Conservation (phyloP, 176 grass and related monocot species). For the Dendrocalamus sinicus region DNA sequence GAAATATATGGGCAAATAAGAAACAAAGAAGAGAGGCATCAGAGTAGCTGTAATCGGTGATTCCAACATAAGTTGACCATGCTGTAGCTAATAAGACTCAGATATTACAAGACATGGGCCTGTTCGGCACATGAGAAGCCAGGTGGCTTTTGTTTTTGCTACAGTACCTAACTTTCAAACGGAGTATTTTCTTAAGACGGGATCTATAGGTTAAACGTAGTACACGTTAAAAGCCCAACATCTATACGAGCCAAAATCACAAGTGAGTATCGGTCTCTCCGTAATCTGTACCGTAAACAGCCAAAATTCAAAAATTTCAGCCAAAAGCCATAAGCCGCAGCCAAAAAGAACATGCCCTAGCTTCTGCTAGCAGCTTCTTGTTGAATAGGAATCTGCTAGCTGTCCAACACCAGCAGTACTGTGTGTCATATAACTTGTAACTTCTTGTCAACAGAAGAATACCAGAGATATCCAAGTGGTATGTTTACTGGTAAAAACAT, state of each 20-base stretch:
- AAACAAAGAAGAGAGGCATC: neutral
- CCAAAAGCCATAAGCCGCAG: too few species aligned
- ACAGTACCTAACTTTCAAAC: too few species aligned
- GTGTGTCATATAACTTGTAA: neutral
- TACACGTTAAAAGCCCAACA: too few species aligned
- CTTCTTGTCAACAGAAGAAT: conserved; percentile 1
- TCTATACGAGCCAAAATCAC: too few species aligned
- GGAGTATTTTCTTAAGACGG: too few species aligned
- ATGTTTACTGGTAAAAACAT: neutral
- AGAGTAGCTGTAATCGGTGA: neutral
- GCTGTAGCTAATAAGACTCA: neutral
- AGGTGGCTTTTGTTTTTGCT: too few species aligned
- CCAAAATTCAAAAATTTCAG: too few species aligned
- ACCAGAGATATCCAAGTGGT: neutral
- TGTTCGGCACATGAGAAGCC: too few species aligned
- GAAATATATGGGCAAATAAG: conserved; percentile 4
- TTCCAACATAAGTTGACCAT: neutral
- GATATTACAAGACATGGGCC: neutral
- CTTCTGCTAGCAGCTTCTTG: neutral
- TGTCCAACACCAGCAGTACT: neutral
- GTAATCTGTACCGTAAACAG: too few species aligned
- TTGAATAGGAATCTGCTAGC: neutral
- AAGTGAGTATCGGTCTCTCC: too few species aligned
- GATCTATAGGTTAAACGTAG: too few species aligned
- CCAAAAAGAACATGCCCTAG: too few species aligned